A percentile compares a stretch with the other conserved stretches of the same genome.
These are phyloP conservation scores for Pseudogymnoascus sp. DNA, from an alignment of 2,329 filamentous ascomycete genomes.

Conservation along the genomic window DNA sequence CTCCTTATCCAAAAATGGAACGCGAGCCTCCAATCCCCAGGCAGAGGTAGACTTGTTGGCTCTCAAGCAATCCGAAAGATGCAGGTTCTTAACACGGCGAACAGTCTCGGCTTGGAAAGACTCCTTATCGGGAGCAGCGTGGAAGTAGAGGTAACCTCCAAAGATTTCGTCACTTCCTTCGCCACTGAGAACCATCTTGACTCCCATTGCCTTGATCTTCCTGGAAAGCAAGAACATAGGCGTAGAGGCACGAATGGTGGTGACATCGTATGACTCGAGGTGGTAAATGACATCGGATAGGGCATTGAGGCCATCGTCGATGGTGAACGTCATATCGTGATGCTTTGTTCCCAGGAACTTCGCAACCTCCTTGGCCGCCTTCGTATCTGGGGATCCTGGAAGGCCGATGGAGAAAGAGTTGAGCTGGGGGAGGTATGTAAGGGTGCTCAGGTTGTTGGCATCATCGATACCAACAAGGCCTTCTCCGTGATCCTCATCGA, in stretches of 20 bases:
- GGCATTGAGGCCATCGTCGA: constrained; percentile 94
- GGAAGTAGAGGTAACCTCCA: constrained; percentile 97
- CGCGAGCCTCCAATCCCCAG: constrained; percentile 95
- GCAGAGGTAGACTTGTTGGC: constrained; percentile 99
- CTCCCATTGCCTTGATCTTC: constrained; percentile 99
- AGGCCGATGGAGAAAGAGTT: constrained; percentile 99
- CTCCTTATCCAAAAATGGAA: constrained; percentile 95
- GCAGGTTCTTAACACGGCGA: constrained; percentile 89
- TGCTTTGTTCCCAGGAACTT: constrained; percentile 97
- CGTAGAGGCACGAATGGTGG: constrained; percentile 94
- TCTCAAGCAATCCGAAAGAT: constrained; percentile 89
- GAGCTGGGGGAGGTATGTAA: constrained; percentile 86
- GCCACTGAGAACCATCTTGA: constrained; percentile 98
- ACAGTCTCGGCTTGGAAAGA: constrained; percentile 96
- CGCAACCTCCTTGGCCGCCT: constrained; percentile 85
- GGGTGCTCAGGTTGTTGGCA: constrained; percentile 77
- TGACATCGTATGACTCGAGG: constrained; percentile 95
- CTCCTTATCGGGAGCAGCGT: constrained; percentile 80
- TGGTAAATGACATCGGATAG: constrained; percentile 97
- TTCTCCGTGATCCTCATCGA: constrained; percentile 53
- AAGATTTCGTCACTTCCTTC: constrained; percentile 98
- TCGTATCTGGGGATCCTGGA: constrained; percentile 83
- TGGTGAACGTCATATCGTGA: constrained; percentile 95
- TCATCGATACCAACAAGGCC: constrained; percentile 92
- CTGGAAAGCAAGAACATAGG: constrained; percentile 97